Evolutionary conservation across 768 basidiomycete genomes (phyloP), one percentile per base, ranked within the genome.

Genomic region (Lepiota subincarnata): DNA sequence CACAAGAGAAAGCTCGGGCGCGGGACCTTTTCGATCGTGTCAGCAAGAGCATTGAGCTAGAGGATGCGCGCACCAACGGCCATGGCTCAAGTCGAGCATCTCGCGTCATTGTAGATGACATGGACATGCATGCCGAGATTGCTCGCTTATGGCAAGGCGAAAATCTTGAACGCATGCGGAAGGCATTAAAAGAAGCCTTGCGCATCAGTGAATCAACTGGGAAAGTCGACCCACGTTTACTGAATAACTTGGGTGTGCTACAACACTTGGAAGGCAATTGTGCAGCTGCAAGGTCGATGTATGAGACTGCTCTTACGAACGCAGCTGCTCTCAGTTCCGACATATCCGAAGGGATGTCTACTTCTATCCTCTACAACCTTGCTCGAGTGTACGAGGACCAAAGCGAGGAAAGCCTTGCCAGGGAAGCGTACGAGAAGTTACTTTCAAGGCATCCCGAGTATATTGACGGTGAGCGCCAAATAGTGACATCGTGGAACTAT

Each of bases 391-490:
- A 93, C 61, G 97, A 99, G 67, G 92, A 93, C 43, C 75, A 81
- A 49, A 87, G 87, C 1, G 86, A 91, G 34, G 76, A 78, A 4
- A 75, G 69, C 1, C 76, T 86, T 56, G 95, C 96, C 1, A 85
- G 78, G 57, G 90, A 88, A 59, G 92, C 91, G 1, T 98, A 95
- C 61, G 82, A 86, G 44, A 92, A 93, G 68, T 75, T 98, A 7
- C 69, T 98, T 34, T 73, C 82, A n/a, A 78, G 88, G 49, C 96
- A 98, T 74, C 92, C 95, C 1, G 97, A 98, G 70, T 98, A 96
- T 65, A 81, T 94, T 19, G 96, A 98, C 65, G 96, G 95, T 96
- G 59, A 43, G 87, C 73, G 31, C 49, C 46, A 35, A 28, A n/a
- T 48, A 24, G 37, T 6, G 18, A 6, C 24, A 39, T 35, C 34